phyloP scores from a whole-genome alignment of 345 rosid species.

The Kandelia obovata region DNA sequence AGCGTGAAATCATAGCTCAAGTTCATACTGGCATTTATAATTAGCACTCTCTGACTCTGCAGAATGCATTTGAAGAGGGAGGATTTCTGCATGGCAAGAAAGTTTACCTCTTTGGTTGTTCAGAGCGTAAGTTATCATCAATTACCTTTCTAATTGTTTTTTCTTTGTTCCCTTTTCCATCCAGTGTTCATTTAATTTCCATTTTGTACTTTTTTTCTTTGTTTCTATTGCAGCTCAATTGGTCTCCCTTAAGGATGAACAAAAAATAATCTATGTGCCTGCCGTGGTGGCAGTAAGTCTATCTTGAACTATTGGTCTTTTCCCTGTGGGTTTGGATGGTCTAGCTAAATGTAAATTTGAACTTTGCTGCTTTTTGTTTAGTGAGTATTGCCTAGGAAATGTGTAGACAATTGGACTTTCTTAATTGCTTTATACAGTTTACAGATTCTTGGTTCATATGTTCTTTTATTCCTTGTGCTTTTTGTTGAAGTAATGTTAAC shows the following conservation, averaged over 20 bases:
- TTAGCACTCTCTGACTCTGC: slow-evolving; percentile 13
- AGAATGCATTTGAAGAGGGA: slow-evolving; percentile 90
- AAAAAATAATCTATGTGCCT: slow-evolving; percentile 61
- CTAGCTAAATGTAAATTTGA: neutral
- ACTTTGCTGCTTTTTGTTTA: neutral
- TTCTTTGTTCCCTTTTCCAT: neutral
- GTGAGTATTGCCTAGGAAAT: neutral
- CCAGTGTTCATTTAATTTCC: slow-evolving; percentile 2
- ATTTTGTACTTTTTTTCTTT: neutral
- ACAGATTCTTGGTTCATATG: too few relatives aligned
- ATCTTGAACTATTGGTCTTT: too few relatives aligned
- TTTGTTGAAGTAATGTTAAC: too few relatives aligned
- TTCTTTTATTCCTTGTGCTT: too few relatives aligned
- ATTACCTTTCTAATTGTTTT: neutral
- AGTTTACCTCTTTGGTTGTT: slow-evolving; percentile 79
- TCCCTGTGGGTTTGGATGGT: too few relatives aligned
- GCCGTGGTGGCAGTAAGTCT: slow-evolving; percentile 83
- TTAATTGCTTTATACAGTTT: too few relatives aligned
- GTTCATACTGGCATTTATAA: slow-evolving; percentile 13
- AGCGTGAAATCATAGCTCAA: neutral
- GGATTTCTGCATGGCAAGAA: slow-evolving; percentile 67
- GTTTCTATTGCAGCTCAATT: slow-evolving; percentile 69
- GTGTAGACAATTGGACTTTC: neutral
- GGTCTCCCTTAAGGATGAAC: slow-evolving; percentile 53
- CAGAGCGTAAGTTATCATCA: slow-evolving; percentile 72